These are phyloP conservation scores for Trichosporon sp. DNA, from an alignment of 1,284 basidiomycete genomes.

Conservation along the genomic window DNA sequence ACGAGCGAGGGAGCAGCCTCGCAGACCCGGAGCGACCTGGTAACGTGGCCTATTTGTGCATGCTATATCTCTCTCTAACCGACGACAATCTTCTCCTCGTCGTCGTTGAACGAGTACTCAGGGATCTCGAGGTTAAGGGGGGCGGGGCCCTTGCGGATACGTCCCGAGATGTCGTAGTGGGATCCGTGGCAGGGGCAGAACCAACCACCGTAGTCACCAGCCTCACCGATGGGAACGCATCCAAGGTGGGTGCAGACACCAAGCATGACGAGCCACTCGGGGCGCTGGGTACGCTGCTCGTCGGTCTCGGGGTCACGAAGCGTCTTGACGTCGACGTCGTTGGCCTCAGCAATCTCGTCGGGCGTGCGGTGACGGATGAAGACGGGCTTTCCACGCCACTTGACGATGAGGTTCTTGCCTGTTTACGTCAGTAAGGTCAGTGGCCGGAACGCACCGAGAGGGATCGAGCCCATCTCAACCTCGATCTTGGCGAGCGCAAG, in stretches of 20 bases:
- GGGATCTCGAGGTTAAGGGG: conserved; percentile 95
- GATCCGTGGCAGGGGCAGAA: conserved; percentile 99
- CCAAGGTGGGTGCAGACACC: conserved; percentile 98
- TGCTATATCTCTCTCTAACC: conserved; percentile 63
- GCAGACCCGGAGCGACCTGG: neutral
- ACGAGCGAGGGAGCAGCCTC: neutral
- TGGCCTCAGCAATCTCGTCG: conserved; percentile 92
- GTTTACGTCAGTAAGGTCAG: neutral
- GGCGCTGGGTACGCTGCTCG: conserved; percentile 84
- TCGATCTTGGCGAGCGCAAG: conserved; percentile 98
- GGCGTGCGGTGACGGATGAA: conserved; percentile 96
- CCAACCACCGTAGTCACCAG: conserved; percentile 98
- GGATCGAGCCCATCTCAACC: conserved; percentile 85
- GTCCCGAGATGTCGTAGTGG: conserved; percentile 83
- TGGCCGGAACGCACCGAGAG: conserved; percentile 76
- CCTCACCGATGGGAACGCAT: conserved; percentile 98
- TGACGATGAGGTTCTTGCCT: conserved; percentile 74
- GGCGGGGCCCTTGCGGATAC: conserved; percentile 91
- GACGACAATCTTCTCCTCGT: conserved; percentile 83
- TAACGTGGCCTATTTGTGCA: conserved; percentile 23
- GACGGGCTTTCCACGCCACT: conserved; percentile 99
- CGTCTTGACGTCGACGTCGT: conserved; percentile 76
- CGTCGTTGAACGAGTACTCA: conserved; percentile 82
- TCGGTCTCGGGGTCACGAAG: conserved; percentile 93
- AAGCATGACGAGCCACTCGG: conserved; percentile 97